Percentiles rank a stretch among this genome's conserved stretches.
These are phyloP conservation scores for Immersiella caudata DNA, from an alignment of 495 filamentous ascomycete genomes.

Conservation along the genomic window DNA sequence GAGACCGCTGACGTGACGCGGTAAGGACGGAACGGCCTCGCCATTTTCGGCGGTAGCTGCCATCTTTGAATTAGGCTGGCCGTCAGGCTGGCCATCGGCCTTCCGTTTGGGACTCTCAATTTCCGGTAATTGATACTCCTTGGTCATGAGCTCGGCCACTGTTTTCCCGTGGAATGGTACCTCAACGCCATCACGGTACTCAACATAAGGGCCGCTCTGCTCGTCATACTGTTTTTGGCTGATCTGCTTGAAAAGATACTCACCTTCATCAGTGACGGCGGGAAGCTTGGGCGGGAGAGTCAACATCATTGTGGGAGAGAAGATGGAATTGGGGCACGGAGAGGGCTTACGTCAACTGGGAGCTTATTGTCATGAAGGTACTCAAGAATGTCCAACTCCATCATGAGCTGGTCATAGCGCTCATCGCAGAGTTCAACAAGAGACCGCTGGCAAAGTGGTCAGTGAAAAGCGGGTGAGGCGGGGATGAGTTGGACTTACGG, in stretches of 20 bases:
- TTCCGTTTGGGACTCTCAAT: conserved; percentile 38
- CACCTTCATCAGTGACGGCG: conserved; percentile 27
- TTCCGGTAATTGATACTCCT: conserved; percentile 32
- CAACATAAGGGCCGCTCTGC: conserved; percentile 32
- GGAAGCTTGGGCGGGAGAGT: conserved; percentile 34
- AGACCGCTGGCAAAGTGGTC: conserved; percentile 27
- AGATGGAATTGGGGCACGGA: neutral
- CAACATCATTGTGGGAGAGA: neutral
- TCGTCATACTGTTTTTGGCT: conserved; percentile 36
- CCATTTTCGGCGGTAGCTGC: conserved; percentile 33
- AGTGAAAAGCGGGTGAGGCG: neutral
- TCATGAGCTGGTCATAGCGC: conserved; percentile 39
- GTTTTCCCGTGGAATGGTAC: conserved; percentile 39
- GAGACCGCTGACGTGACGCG: conserved; percentile 45
- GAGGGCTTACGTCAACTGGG: conserved; percentile 44
- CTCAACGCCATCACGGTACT: conserved; percentile 36
- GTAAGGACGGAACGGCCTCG: conserved; percentile 29
- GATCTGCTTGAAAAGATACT: conserved; percentile 40
- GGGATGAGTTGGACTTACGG: conserved; percentile 24
- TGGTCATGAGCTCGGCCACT: conserved; percentile 33
- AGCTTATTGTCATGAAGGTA: conserved; percentile 41
- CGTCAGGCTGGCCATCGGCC: conserved; percentile 45
- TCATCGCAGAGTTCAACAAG: conserved; percentile 39
- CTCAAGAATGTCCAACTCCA: conserved; percentile 39
- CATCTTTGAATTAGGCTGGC: conserved; percentile 43